A percentile compares a stretch with the other conserved stretches of the same genome.
Conservation (phyloP, 1,139 yeast species). For the Geotrichum restrictum region DNA sequence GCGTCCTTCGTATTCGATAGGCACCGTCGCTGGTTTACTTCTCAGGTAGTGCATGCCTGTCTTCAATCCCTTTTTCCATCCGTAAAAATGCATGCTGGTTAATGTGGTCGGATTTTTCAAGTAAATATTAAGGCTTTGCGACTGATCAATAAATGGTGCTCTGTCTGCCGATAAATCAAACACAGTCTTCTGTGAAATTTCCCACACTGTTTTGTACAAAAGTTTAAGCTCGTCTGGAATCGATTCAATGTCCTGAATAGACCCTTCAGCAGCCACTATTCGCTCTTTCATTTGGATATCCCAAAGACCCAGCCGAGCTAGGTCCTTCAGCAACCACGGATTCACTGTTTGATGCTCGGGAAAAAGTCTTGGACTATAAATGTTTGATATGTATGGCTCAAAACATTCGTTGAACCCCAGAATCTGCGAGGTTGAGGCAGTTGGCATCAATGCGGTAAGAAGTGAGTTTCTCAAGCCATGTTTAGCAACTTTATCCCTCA, state of each 20-base stretch:
- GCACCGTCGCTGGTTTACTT: constrained; percentile 87
- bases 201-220: constrained; percentile 88
- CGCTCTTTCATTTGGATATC: constrained; percentile 61
- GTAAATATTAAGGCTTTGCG: constrained; percentile 78
- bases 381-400: constrained; percentile 78
- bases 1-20: constrained; percentile 78
- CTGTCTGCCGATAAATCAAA: constrained; percentile 89
- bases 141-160: constrained; percentile 83
- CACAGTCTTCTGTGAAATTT: constrained; percentile 67
- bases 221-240: constrained; percentile 66
- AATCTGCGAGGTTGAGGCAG: constrained; percentile 82
- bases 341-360: constrained; percentile 76
- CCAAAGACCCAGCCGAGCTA: constrained; percentile 71
- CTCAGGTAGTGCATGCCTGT: constrained; percentile 90
- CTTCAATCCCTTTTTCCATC: constrained; percentile 84
- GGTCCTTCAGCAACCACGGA: constrained; percentile 63
- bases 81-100: constrained; percentile 93
- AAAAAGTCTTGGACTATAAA: constrained; percentile 68
- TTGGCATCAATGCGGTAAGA: constrained; percentile 80
- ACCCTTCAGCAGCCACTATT: constrained; percentile 68
- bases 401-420: constrained; percentile 76
- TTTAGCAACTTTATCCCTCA: constrained; percentile 49
- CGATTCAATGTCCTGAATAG: constrained; percentile 62
- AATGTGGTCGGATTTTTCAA: constrained; percentile 74
- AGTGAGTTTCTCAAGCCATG: constrained; percentile 69